Base-by-base conservation (phyloP, 2,329 filamentous ascomycete genomes). In the Pseudogymnoascus sp. region DNA sequence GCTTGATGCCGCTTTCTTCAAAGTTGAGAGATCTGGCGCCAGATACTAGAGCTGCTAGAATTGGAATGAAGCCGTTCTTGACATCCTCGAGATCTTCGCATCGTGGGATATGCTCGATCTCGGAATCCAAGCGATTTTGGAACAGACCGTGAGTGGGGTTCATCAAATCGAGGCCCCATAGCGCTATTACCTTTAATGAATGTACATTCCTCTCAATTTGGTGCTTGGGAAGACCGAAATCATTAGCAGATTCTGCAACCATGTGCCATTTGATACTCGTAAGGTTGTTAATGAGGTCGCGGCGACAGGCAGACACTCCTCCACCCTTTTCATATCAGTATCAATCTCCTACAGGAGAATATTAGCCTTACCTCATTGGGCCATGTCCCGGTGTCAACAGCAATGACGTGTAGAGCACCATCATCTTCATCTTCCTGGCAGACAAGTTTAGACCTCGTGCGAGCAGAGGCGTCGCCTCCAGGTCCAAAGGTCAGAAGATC, bases 51-150 rank as follows among this genome's bases (percentile, higher is more conserved):
- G 76, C 75, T 28, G 76, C 78, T 16, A 84, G 68, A 11, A 82
- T 78, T 1, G 82, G 82, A 43, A 84, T 76, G 69, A 84, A 84
- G n/a, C 78, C 81, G 63, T 73, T 74, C 60, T 80, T 76, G 66
- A 85, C 79, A 62, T 83, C 79, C 75, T 72, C 60, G 79, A 72
- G 56, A 71, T 65, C 40, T 75, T 67, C 62, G 78, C 70, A 71
- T 76, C 64, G 68, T 73, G 66, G 62, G 81, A 70, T 74, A 80
- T 79, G 63, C 60, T 82, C 77, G 8, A 83, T 78, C 66, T 81
- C 77, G 0, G 78, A 76, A 63, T 82, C 78, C 4, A 81, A 72
- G 38, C 77, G 75, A 65, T 81, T 81, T 59, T 77, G 72, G 66
- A 82, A 78, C 2, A 81, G 69, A 41, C 79, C 79, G 66, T 82